Evolutionary conservation across 805 yeast species (phyloP), one percentile per base, ranked within the genome.

Genomic region (Suhomyces sp.): DNA sequence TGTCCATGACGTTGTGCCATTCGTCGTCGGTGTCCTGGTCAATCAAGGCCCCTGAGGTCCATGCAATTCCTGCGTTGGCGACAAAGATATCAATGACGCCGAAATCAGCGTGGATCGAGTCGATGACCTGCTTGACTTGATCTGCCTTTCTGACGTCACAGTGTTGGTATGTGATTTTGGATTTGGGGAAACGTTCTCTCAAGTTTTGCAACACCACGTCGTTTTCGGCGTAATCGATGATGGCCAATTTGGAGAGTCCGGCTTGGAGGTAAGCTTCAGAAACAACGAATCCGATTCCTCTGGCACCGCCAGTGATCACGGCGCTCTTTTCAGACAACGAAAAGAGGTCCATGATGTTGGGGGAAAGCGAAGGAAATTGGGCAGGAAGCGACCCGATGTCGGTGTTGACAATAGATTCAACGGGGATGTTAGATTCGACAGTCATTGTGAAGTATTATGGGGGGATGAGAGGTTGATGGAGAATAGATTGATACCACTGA

Each of bases 1-100:
- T 76, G 53, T 79, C 76, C 54, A 87, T 72, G 37, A 88, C 77
- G 46, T 77, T 77, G 56, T 73, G 67, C 90, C 95, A 88, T 50
- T 77, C 79, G 45, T 70, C 70, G 43, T 76, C 77, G 31, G 65
- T 70, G 24, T 61, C 65, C 19, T 55, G 62, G 46, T 64, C 65
- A 38, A 68, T 58, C 40, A 68, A 46, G 17, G 60, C 48, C 25
- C 74, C 74, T 0, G 70, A 53, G 38, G 67, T 63, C 74, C 74
- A 68, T n/a, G 72, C 72, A 29, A 68, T 65, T 24, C 74, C 74
- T 5, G 74, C 74, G 42, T 68, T 68, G 42, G 74, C 74, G 29
- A 67, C 69, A 39, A 68, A 68, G 19, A 67, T 64, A 46, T 68
- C 73, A 35, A 68, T 54, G 23, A 53, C 51, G 24, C 57, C 60